These are phyloP conservation scores for Microbotryum lychnidis-dioicae DNA, from an alignment of 1,284 basidiomycete genomes.

Conservation along the genomic window DNA sequence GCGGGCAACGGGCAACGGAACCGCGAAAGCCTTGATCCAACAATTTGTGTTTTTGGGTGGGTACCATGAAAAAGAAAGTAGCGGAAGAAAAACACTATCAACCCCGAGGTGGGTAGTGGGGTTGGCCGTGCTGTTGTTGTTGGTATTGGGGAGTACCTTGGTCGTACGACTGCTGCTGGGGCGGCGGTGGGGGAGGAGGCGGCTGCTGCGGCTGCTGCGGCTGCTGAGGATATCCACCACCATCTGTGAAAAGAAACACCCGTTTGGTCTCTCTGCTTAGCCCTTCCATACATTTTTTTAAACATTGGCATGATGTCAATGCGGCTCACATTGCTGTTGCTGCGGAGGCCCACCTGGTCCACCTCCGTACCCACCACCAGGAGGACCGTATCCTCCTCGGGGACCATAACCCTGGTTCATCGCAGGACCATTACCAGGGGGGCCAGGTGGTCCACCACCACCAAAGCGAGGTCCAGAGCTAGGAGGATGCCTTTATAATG, in stretches of 20 bases:
- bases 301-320: not conserved
- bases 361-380: not conserved
- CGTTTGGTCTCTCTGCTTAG: not conserved
- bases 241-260: not conserved
- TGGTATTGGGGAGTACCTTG: too few relatives aligned
- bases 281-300: too few relatives aligned
- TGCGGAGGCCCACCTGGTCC: slow-evolving; percentile 1
- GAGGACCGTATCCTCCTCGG: slow-evolving; percentile 1
- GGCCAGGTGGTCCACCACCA: too few relatives aligned
- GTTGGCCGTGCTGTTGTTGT: too few relatives aligned
- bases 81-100: too few relatives aligned
- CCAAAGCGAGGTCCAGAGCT: slow-evolving; percentile 3
- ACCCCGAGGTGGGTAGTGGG: too few relatives aligned
- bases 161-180: too few relatives aligned
- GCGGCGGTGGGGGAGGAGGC: too few relatives aligned
- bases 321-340: not conserved
- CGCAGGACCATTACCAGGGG: not conserved
- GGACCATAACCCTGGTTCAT: slow-evolving; percentile 8
- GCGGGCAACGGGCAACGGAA: too few relatives aligned
- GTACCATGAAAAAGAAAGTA: too few relatives aligned
- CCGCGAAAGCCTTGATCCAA: too few relatives aligned
- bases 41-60: too few relatives aligned
- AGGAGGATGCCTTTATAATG: slow-evolving; percentile 3
- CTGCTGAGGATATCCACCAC: slow-evolving; percentile 4
- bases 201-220: slow-evolving; percentile 6